Conservation (phyloP, 2,329 filamentous ascomycete genomes). For the Seiridium unicorne region DNA sequence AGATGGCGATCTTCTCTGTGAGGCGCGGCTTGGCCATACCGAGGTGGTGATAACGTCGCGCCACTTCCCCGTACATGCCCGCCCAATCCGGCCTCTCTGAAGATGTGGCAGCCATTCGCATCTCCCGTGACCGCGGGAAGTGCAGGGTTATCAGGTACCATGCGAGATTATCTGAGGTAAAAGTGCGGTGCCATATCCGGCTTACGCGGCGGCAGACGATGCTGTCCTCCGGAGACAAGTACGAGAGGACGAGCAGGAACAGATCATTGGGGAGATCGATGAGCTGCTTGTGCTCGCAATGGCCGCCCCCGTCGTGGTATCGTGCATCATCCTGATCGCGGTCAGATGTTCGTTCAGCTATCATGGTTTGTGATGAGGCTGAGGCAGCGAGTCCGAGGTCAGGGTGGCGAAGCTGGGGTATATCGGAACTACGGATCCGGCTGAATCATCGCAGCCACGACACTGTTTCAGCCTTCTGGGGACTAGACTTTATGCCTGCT, state of each 20-base stretch:
- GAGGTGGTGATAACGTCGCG: constrained; percentile 54
- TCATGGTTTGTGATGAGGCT: neutral
- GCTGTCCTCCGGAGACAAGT: constrained; percentile 48
- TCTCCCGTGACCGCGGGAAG: constrained; percentile 53
- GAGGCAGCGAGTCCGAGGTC: neutral
- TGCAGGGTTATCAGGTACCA: constrained; percentile 45
- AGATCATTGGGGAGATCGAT: constrained; percentile 54
- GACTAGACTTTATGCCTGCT: no score
- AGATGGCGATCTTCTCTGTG: constrained; percentile 42
- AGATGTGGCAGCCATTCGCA: constrained; percentile 28
- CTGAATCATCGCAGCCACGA: neutral
- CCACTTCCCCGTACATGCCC: constrained; percentile 45
- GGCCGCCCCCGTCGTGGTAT: neutral
- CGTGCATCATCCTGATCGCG: neutral
- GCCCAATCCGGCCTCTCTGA: constrained; percentile 32
- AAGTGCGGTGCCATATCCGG: constrained; percentile 44
- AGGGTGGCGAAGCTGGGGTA: neutral
- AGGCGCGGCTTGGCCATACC: constrained; percentile 43
- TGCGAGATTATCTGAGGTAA: constrained; percentile 45
- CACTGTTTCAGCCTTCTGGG: neutral
- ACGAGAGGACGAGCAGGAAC: constrained; percentile 51
- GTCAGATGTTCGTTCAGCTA: neutral
- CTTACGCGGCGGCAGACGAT: constrained; percentile 53
- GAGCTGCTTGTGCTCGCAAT: constrained; percentile 30
- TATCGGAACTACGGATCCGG: neutral